A percentile compares a stretch with the other conserved stretches of the same genome.
Evolutionary conservation across 495 filamentous ascomycete genomes (phyloP).

Genomic region (Neurospora sp.): DNA sequence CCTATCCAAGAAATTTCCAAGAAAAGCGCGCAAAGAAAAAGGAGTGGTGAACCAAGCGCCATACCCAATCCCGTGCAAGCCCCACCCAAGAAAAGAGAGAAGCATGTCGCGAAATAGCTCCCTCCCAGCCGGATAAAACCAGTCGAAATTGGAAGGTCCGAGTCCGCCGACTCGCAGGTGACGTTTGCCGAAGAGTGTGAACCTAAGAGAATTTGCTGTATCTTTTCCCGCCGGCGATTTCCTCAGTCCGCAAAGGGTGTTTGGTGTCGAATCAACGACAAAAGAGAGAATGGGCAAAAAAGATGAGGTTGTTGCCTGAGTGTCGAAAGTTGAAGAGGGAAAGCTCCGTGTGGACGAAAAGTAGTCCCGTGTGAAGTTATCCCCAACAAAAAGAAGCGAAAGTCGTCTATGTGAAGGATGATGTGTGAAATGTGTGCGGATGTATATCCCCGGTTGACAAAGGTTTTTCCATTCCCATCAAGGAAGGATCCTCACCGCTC

Average conservation of each 20-base stretch:
- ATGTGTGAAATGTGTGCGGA: not conserved
- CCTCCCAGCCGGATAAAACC: not conserved
- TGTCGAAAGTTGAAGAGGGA: not conserved
- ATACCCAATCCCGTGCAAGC: not conserved
- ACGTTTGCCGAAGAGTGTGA: not conserved
- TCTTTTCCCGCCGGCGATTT: not conserved
- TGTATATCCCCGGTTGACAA: not conserved
- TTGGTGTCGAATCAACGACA: not conserved
- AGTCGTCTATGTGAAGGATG: not conserved
- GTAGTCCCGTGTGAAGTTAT: not conserved
- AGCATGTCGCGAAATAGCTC: slow-evolving; percentile 8
- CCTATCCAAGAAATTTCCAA: not conserved
- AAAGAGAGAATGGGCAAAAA: not conserved
- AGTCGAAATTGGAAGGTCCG: not conserved
- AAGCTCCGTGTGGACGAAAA: not conserved
- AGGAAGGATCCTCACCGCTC: not conserved
- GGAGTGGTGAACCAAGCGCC: not conserved
- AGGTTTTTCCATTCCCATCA: not conserved
- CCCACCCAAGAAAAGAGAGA: not conserved
- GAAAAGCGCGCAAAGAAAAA: not conserved
- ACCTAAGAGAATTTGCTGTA: not conserved
- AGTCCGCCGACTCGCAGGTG: not conserved
- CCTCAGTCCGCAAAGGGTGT: not conserved
- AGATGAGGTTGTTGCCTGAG: not conserved
- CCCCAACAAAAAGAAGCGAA: not conserved